Conservation (phyloP, 257 asterid genomes). For the Sherardia arvensis region DNA sequence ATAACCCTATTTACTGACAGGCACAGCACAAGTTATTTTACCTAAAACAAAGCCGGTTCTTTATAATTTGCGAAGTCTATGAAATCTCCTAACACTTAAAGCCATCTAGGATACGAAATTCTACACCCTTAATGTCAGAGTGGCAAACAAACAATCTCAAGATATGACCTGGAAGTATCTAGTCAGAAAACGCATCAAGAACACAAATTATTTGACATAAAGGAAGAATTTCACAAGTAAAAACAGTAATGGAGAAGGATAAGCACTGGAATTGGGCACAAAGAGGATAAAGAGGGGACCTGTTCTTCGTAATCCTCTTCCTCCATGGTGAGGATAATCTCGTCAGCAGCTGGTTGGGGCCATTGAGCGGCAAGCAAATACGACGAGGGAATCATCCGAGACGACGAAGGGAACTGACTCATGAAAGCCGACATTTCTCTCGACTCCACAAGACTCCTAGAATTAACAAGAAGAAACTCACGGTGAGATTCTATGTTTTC, state of each 20-base stretch:
- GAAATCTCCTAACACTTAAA: neutral
- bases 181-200: neutral
- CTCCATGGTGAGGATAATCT: constrained; percentile 81
- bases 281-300: constrained; percentile 29
- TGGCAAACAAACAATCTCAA: neutral
- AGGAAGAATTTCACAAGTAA: neutral
- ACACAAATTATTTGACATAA: neutral
- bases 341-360: constrained; percentile 85
- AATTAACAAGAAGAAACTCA: too few species aligned
- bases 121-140: neutral
- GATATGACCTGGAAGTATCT: neutral
- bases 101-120: neutral
- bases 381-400: constrained; percentile 72
- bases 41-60: neutral
- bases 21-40: neutral
- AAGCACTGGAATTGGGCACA: neutral
- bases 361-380: constrained; percentile 71
- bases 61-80: neutral
- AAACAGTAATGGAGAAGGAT: neutral
- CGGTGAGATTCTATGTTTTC: too few species aligned
- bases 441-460: neutral
- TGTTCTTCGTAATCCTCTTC: constrained; percentile 82
- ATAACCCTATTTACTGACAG: neutral
- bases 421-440: constrained; percentile 62
- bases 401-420: constrained; percentile 73